Percentiles rank a stretch among this genome's conserved stretches.
These are phyloP conservation scores for Lathyrus sativus DNA, from an alignment of 306 rosid genomes.

Conservation along the genomic window DNA sequence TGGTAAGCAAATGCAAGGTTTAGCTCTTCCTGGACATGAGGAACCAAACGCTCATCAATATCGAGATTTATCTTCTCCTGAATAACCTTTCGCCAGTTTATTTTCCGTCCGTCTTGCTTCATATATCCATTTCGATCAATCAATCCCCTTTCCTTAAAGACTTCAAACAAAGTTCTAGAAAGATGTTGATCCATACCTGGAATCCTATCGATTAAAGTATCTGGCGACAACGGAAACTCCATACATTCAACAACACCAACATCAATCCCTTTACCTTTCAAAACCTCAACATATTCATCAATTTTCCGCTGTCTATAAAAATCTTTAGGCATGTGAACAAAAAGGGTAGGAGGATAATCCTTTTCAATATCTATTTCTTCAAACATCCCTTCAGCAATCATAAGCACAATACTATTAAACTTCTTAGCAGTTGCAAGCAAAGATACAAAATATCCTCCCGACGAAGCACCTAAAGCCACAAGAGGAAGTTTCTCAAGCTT, in stretches of 20 bases:
- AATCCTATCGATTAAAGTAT: conserved; percentile 68
- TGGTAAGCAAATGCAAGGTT: conserved; percentile 89
- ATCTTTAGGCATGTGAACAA: conserved; percentile 97
- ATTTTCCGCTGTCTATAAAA: conserved; percentile 65
- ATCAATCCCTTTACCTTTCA: conserved; percentile 65
- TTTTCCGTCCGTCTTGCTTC: conserved; percentile 75
- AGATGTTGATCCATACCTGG: conserved; percentile 63
- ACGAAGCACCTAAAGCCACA: conserved; percentile 89
- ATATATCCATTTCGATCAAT: conserved; percentile 74
- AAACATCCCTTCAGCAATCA: conserved; percentile 93
- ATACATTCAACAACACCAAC: conserved; percentile 76
- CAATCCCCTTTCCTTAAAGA: conserved; percentile 64
- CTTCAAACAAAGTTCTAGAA: conserved; percentile 62
- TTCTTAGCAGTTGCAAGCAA: conserved; percentile 65
- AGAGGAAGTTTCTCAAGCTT: conserved; percentile 73
- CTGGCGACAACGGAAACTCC: conserved; percentile 69
- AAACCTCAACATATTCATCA: conserved; percentile 48
- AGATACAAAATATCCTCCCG: conserved; percentile 90
- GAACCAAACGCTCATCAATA: conserved; percentile 50
- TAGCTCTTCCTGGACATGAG: conserved; percentile 82
- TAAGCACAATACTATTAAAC: conserved; percentile 62
- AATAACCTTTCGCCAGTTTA: conserved; percentile 60
- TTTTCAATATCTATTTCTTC: conserved; percentile 51
- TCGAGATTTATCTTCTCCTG: conserved; percentile 46
- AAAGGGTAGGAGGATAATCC: conserved; percentile 79